A percentile compares a stretch with the other conserved stretches of the same genome.
These are phyloP conservation scores for Lagenaria siceraria DNA, from an alignment of 306 rosid species.

Conservation along the genomic window DNA sequence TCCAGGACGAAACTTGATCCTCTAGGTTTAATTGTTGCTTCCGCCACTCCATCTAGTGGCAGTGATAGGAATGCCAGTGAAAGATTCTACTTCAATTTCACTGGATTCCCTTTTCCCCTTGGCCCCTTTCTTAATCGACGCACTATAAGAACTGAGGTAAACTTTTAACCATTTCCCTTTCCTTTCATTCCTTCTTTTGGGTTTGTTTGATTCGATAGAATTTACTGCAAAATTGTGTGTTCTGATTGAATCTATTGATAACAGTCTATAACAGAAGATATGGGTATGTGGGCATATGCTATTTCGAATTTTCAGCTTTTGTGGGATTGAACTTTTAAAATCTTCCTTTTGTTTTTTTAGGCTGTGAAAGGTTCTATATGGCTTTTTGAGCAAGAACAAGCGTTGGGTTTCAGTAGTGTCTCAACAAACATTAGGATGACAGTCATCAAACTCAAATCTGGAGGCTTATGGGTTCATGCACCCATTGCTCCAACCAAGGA, in stretches of 20 bases:
- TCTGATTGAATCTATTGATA: not conserved
- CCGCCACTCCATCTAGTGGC: conserved; percentile 22
- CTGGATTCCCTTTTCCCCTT: conserved; percentile 94
- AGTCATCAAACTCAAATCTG: conserved; percentile 86
- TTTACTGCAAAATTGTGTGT: not conserved
- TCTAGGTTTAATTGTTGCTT: conserved; percentile 40
- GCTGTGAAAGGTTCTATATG: conserved; percentile 78
- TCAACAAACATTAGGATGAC: conserved; percentile 98
- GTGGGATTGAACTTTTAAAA: conserved; percentile 2
- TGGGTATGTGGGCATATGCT: not conserved
- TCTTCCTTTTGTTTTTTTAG: conserved; percentile 25
- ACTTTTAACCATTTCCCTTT: conserved; percentile 10
- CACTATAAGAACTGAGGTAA: conserved; percentile 77
- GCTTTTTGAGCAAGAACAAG: conserved; percentile 98
- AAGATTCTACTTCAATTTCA: conserved; percentile 87
- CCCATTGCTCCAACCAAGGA: conserved; percentile 98
- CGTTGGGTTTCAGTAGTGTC: conserved; percentile 96
- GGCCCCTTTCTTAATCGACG: conserved; percentile 85
- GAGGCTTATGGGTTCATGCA: conserved; percentile 95
- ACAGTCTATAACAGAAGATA: not conserved
- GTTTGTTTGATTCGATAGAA: not conserved
- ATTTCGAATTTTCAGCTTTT: not conserved
- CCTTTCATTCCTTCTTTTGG: no score
- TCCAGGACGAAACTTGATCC: conserved; percentile 29
- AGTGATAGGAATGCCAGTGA: conserved; percentile 22